Evolutionary conservation across 768 basidiomycete genomes (phyloP), one percentile per base, ranked within the genome.

Genomic region (Dentipellis sp.): DNA sequence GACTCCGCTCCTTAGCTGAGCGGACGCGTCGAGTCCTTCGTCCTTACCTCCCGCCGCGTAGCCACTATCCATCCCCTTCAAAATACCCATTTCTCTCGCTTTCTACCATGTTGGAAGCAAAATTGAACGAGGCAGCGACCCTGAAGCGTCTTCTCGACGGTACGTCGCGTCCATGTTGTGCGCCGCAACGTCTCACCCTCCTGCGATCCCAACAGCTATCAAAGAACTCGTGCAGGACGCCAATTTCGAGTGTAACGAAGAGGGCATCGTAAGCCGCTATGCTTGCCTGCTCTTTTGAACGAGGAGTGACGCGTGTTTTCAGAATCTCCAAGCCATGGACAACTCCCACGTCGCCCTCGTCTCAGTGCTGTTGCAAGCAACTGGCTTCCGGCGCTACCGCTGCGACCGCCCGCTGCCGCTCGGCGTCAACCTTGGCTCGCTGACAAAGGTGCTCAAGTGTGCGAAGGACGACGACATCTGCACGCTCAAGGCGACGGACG

Each of bases 261-360:
- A 94, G 61, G 97, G 94, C 36, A 86, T 99, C 63, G 85, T 86
- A 60, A 59, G 83, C 0, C 0, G 36, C 36, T 38, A 2, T 29
- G 12, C 16, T 42, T 36, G 38, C 19, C 16, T 34, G 3, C 10
- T 42, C 29, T 11, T 10, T 9, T 23, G 46, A 14, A 19, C 10
- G 56, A 19, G 2, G 38, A 22, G 12, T 38, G 10, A 21, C n/a
- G 14, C 47, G 14, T 21, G 23, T 35, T 9, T 9, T 4, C 58
- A 85, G 84, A 82, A 82, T 54, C 80, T 99, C 4, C 95, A 98
- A 75, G 97, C 95, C 3, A 99, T 98, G 95, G 97, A 98, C 75
- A 98, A 97, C 79, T 97, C 95, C 2, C 95, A 98, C 71, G 95
- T 99, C 65, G 97, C 95, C 1, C 88, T 98, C 62, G 95, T 99